Percentiles rank a stretch among this genome's conserved stretches.
Evolutionary conservation across 2,329 filamentous ascomycete species (phyloP).

Genomic region (Colletotrichum noveboracense): DNA sequence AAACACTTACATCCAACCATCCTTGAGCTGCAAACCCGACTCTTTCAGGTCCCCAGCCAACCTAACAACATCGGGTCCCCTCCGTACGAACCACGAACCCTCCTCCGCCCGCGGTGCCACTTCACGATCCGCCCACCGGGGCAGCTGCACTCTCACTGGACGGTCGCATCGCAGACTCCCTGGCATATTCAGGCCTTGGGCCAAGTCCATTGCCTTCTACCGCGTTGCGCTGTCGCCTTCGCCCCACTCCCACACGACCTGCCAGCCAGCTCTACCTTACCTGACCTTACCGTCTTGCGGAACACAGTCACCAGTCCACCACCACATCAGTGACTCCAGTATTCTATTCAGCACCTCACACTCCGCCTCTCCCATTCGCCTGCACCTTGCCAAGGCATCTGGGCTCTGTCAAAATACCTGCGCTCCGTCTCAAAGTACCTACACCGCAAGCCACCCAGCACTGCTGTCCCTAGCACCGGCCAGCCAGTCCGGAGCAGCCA

Average conservation of each 20-base stretch:
- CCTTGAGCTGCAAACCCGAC: background rate
- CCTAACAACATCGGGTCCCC: background rate
- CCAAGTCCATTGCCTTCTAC: background rate
- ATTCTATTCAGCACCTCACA: background rate
- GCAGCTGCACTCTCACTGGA: slow-evolving; percentile 6
- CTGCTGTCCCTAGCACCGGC: background rate
- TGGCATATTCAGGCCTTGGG: slow-evolving; percentile 11
- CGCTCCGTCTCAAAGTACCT: background rate
- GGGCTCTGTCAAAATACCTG: background rate
- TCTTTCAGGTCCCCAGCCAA: background rate
- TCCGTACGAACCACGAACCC: slow-evolving; percentile 4
- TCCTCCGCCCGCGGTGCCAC: slow-evolving; percentile 7
- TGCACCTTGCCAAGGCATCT: background rate
- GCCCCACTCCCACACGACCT: background rate
- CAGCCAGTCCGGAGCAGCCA: background rate
- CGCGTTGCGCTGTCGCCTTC: background rate
- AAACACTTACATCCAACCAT: background rate
- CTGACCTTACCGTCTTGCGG: background rate
- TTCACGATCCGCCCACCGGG: slow-evolving; percentile 7
- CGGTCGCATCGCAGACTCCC: slow-evolving; percentile 5
- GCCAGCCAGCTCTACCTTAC: background rate
- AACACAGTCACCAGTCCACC: background rate
- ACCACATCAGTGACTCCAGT: background rate
- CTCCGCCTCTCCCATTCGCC: background rate
- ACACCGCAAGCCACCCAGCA: background rate